These are phyloP conservation scores for Bisporella sp. DNA, from an alignment of 2,329 filamentous ascomycete genomes.

Conservation along the genomic window DNA sequence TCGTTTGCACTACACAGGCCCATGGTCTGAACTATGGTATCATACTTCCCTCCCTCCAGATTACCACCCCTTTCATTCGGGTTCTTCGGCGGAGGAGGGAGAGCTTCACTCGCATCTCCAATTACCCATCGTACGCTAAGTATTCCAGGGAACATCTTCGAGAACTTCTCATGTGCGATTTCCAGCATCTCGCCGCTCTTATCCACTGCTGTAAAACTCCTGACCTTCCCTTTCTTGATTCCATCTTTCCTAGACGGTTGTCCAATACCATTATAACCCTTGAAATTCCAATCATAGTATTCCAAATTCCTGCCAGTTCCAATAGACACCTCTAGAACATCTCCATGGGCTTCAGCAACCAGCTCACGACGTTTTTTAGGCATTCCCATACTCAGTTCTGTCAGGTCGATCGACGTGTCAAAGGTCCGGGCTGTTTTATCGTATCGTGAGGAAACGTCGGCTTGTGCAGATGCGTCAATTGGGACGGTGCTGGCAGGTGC, in stretches of 20 bases:
- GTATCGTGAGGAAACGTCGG: slow-evolving; percentile 26
- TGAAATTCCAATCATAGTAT: slow-evolving; percentile 48
- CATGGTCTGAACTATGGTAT: slow-evolving; percentile 58
- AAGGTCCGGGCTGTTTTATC: slow-evolving; percentile 43
- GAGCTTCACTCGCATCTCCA: slow-evolving; percentile 20
- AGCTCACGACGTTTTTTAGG: slow-evolving; percentile 42
- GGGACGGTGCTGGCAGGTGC: slow-evolving; percentile 7
- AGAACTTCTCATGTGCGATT: slow-evolving; percentile 48
- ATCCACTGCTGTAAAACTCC: slow-evolving; percentile 55
- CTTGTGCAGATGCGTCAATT: slow-evolving; percentile 10
- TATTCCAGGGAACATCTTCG: slow-evolving; percentile 34
- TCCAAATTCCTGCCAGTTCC: slow-evolving; percentile 56
- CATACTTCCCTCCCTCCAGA: slow-evolving; percentile 35
- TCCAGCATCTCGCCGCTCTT: slow-evolving; percentile 54
- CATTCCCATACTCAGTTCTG: slow-evolving; percentile 52
- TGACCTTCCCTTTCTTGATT: slow-evolving; percentile 31
- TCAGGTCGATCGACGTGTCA: slow-evolving; percentile 49
- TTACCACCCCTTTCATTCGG: slow-evolving; percentile 18
- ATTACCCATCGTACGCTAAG: slow-evolving; percentile 33
- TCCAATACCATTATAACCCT: slow-evolving; percentile 15
- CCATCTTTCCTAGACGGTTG: slow-evolving; percentile 11
- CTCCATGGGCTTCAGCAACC: slow-evolving; percentile 40
- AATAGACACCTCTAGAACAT: slow-evolving; percentile 57
- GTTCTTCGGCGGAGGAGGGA: slow-evolving; percentile 20
- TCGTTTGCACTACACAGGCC: slow-evolving; percentile 56